Percentiles rank a stretch among this genome's conserved stretches.
These are phyloP conservation scores for Candida sp. DNA, from an alignment of 1,139 yeast genomes.

Conservation along the genomic window DNA sequence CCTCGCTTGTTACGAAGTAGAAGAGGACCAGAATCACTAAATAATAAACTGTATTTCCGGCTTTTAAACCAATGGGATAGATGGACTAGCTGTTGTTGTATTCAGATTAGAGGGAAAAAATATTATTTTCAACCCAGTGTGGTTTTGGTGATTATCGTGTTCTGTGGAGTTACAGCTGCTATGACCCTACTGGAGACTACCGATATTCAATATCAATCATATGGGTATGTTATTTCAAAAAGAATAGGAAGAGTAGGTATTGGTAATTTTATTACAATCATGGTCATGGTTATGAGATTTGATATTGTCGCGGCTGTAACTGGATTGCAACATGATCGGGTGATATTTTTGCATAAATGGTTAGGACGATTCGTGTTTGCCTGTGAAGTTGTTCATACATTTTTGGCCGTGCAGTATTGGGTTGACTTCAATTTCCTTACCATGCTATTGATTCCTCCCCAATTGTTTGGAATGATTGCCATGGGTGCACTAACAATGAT, in stretches of 20 bases:
- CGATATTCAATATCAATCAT: slow-evolving; percentile 39
- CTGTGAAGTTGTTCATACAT: slow-evolving; percentile 35
- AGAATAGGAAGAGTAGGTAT: slow-evolving; percentile 38
- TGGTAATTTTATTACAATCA: slow-evolving; percentile 38
- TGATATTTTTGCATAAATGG: slow-evolving; percentile 43
- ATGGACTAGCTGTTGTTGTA: slow-evolving; percentile 21
- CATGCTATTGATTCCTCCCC: slow-evolving; percentile 50
- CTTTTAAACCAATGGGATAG: slow-evolving; percentile 24
- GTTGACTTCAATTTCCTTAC: slow-evolving; percentile 29
- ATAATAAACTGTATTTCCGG: slow-evolving; percentile 16
- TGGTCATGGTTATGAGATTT: slow-evolving; percentile 33
- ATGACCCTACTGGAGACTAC: slow-evolving; percentile 25
- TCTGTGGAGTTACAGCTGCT: slow-evolving; percentile 21
- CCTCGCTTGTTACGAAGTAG: slow-evolving; percentile 20
- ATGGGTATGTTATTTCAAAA: slow-evolving; percentile 37
- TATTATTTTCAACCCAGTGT: slow-evolving; percentile 43
- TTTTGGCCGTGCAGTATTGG: slow-evolving; percentile 36
- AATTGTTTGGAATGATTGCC: slow-evolving; percentile 49
- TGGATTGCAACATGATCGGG: slow-evolving; percentile 41
- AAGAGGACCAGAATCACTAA: slow-evolving; percentile 7
- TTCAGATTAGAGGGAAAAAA: slow-evolving; percentile 16
- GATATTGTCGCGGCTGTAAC: slow-evolving; percentile 36
- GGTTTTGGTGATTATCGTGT: slow-evolving; percentile 21
- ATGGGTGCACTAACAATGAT: slow-evolving; percentile 34
- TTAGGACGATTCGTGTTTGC: slow-evolving; percentile 38